A percentile compares a stretch with the other conserved stretches of the same genome.
Conservation (phyloP, 2,329 filamentous ascomycete genomes). For the Botrytis squamosa region DNA sequence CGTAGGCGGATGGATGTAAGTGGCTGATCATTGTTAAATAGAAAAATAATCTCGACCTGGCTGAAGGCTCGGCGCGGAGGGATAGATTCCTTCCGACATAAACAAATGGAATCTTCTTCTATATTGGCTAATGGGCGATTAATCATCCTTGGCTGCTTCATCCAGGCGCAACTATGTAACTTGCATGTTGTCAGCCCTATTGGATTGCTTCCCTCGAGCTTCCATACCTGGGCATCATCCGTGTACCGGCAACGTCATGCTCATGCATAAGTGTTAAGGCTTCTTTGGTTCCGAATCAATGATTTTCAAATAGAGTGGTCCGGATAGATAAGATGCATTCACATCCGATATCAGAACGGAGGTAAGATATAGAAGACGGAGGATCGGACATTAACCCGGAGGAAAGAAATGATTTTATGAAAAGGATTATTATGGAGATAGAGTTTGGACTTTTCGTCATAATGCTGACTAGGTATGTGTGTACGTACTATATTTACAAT, state of each 20-base stretch:
- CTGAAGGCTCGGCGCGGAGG: not conserved
- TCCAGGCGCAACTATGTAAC: not conserved
- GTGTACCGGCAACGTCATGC: not conserved
- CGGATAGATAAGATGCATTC: not conserved
- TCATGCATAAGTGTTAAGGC: not conserved
- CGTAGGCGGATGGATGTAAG: not conserved
- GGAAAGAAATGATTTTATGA: not conserved
- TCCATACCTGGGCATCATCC: not conserved
- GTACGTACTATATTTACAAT: not conserved
- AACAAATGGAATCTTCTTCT: not conserved
- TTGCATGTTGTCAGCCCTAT: not conserved
- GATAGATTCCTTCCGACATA: not conserved
- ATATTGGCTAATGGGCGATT: not conserved
- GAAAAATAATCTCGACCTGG: constrained; percentile 3
- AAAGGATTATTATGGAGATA: not conserved
- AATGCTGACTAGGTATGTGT: not conserved
- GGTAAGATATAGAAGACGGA: not conserved
- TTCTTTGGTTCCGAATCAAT: not conserved
- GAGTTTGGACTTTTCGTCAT: not conserved
- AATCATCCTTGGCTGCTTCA: not conserved
- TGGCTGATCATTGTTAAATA: constrained; percentile 1
- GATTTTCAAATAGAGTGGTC: not conserved
- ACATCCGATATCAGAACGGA: not conserved
- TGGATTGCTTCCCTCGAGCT: not conserved
- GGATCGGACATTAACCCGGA: not conserved